Conservation (phyloP, 2,329 filamentous ascomycete genomes). For the Cercospora brassicicola region DNA sequence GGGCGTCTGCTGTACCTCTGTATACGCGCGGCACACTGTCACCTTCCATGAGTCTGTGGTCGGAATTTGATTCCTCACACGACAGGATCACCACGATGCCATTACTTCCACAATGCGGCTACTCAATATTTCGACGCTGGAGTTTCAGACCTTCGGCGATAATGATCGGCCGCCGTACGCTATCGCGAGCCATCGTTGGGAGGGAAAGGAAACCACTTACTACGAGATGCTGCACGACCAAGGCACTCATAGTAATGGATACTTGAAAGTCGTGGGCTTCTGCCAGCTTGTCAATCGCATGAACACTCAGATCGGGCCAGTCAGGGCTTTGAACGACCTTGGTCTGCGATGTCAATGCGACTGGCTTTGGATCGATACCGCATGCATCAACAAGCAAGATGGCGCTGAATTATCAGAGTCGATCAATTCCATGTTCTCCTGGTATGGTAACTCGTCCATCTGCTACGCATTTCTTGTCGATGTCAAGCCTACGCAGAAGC, state of each 20-base stretch:
- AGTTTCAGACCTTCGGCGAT: constrained; percentile 4
- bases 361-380: constrained; percentile 11
- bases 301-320: background rate
- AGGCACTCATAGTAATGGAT: background rate
- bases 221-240: background rate
- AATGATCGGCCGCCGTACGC: background rate
- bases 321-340: background rate
- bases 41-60: background rate
- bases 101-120: constrained; percentile 7
- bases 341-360: background rate
- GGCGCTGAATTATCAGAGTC: background rate
- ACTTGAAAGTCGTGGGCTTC: background rate
- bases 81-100: background rate
- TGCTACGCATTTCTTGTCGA: constrained; percentile 2
- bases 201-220: constrained; percentile 3
- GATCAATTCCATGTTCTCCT: constrained; percentile 4
- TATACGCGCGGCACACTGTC: background rate
- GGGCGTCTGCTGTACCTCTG: background rate
- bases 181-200: constrained; percentile 10
- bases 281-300: background rate
- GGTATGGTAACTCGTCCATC: background rate
- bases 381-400: constrained; percentile 2
- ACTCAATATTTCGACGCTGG: background rate
- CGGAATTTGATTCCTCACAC: background rate
- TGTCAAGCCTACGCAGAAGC: background rate